These are phyloP conservation scores for Claviceps africana DNA, from an alignment of 2,329 filamentous ascomycete genomes.

Conservation along the genomic window DNA sequence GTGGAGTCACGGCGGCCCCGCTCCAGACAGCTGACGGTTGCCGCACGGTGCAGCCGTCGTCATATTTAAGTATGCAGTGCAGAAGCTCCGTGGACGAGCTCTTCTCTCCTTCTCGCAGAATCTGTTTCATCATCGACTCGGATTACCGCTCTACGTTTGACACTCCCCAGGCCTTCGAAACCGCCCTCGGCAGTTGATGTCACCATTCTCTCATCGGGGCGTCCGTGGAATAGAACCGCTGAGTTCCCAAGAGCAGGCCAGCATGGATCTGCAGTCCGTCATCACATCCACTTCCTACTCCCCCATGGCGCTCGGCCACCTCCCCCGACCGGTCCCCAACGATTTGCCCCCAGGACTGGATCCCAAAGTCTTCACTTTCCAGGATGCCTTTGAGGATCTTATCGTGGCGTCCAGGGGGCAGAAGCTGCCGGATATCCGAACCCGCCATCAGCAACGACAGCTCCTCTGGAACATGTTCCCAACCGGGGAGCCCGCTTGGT, in stretches of 20 bases:
- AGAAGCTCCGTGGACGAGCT: no score
- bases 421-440: conserved; percentile 25
- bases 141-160: not conserved
- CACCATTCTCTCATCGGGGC: not conserved
- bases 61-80: no score
- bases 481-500: conserved; percentile 24
- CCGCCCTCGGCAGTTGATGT: not conserved
- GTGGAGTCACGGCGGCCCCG: not conserved
- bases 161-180: not conserved
- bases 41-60: not conserved
- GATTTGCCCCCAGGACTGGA: conserved; percentile 26
- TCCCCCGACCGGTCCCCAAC: conserved; percentile 33
- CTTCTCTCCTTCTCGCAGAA: no score
- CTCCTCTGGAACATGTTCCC: conserved; percentile 26
- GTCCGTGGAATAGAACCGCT: not conserved
- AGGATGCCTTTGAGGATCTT: conserved; percentile 45
- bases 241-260: not conserved
- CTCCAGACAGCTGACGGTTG: not conserved
- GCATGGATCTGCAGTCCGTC: conserved; percentile 11
- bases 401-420: conserved; percentile 31
- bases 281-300: conserved; percentile 16
- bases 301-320: conserved; percentile 23
- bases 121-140: not conserved
- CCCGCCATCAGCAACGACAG: conserved; percentile 21
- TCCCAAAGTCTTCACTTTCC: conserved; percentile 32